These are phyloP conservation scores for Peniophora sp. DNA, from an alignment of 1,284 basidiomycete genomes.

Conservation along the genomic window DNA sequence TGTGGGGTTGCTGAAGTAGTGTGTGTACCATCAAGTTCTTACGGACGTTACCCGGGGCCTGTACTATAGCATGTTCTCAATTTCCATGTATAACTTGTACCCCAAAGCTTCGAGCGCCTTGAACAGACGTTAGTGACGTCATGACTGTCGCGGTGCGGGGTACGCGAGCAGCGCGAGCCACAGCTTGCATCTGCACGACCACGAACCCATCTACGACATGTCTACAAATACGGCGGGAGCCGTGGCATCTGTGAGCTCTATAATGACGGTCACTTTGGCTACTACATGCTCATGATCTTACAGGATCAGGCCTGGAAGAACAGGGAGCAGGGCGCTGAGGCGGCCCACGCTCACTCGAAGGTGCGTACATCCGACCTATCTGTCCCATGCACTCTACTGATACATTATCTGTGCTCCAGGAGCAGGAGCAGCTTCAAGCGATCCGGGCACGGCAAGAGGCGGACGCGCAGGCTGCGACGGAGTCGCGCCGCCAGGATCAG, in stretches of 20 bases:
- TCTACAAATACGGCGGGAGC: constrained; percentile 17
- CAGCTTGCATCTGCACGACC: too few species aligned
- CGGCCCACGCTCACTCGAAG: constrained; percentile 23
- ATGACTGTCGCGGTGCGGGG: too few species aligned
- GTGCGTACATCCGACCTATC: constrained; percentile 9
- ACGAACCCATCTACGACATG: too few species aligned
- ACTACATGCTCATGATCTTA: background rate
- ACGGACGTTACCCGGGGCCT: too few species aligned
- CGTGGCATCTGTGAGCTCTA: background rate
- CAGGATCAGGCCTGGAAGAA: constrained; percentile 24
- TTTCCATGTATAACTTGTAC: too few species aligned
- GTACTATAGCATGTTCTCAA: too few species aligned
- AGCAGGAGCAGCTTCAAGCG: constrained; percentile 23
- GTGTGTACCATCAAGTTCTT: too few species aligned
- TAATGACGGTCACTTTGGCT: background rate
- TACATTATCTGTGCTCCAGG: constrained; percentile 12
- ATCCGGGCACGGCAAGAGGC: constrained; percentile 14
- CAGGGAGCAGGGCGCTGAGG: constrained; percentile 23
- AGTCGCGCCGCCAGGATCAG: constrained; percentile 6
- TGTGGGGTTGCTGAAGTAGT: too few species aligned
- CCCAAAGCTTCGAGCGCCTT: too few species aligned
- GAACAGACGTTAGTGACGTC: too few species aligned
- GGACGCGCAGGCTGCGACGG: constrained; percentile 10
- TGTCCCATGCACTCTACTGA: background rate
- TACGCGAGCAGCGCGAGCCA: background rate